Evolutionary conservation across 768 basidiomycete species (phyloP).

Genomic region (Mrakia frigida): DNA sequence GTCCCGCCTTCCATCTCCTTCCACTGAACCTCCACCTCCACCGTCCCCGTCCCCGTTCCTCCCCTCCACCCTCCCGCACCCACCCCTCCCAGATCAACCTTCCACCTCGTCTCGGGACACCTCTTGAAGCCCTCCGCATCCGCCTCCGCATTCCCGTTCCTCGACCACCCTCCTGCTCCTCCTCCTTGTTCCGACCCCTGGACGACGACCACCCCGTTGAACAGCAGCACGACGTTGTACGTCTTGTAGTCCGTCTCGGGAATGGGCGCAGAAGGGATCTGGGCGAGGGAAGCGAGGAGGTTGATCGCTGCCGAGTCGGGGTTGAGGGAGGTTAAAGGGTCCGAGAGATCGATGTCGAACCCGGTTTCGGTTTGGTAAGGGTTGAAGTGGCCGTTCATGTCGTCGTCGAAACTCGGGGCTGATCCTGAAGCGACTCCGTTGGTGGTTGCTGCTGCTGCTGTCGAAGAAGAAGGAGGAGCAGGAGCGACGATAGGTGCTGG

Average conservation of each 20-base stretch:
- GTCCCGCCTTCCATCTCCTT: background rate
- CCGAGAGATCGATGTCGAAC: background rate
- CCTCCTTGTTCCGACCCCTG: no score
- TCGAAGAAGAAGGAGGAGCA: background rate
- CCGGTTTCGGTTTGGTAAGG: no score
- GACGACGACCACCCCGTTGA: background rate
- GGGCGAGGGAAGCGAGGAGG: background rate
- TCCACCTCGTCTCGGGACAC: background rate
- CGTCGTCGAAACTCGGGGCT: no score
- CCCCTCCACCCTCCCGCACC: background rate
- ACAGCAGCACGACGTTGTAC: background rate
- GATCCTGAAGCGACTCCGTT: no score
- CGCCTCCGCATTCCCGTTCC: no score
- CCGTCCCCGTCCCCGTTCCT: background rate
- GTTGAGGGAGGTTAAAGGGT: background rate
- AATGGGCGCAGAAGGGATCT: background rate
- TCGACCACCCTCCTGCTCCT: background rate
- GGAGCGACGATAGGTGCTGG: background rate
- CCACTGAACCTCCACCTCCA: background rate
- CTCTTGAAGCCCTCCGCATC: background rate
- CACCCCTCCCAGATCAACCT: background rate
- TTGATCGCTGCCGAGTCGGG: background rate
- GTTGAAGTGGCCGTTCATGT: no score
- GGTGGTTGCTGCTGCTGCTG: background rate
- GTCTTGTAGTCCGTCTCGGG: background rate